These are phyloP conservation scores for Eucalyptus cloeziana DNA, from an alignment of 345 rosid species.

Conservation along the genomic window DNA sequence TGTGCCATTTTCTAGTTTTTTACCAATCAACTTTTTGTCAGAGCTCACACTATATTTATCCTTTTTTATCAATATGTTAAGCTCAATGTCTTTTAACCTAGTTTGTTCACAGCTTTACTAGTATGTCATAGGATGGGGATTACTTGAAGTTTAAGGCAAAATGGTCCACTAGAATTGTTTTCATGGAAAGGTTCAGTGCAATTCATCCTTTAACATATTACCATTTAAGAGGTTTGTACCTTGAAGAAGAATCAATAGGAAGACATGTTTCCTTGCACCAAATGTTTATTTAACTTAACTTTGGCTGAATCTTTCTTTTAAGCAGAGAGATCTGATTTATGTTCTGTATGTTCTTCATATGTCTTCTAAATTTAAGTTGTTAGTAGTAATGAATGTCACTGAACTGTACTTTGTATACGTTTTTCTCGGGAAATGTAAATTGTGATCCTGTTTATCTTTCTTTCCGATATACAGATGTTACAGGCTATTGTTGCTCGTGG, in stretches of 20 bases:
- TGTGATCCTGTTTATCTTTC: neutral
- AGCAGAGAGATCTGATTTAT: neutral
- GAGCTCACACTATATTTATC: neutral
- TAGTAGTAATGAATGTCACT: neutral
- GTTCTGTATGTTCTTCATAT: neutral
- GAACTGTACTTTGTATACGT: neutral
- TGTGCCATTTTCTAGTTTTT: neutral
- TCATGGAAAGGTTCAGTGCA: neutral
- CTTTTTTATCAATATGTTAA: neutral
- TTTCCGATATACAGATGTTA: conserved; percentile 49
- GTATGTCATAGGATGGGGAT: neutral
- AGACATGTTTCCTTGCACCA: neutral
- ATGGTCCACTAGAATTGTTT: neutral
- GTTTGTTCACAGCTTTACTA: neutral
- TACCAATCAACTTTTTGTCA: neutral
- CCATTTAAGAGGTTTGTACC: neutral
- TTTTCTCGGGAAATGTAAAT: neutral
- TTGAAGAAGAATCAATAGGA: neutral
- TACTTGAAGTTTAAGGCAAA: neutral
- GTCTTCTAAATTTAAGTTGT: neutral
- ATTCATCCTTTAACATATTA: neutral
- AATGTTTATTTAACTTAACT: neutral
- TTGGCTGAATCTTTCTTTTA: neutral
- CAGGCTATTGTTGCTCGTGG: conserved; percentile 81
- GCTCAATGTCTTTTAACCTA: neutral